These are phyloP conservation scores for Amphichorda felina DNA, from an alignment of 2,329 filamentous ascomycete genomes.

Conservation along the genomic window DNA sequence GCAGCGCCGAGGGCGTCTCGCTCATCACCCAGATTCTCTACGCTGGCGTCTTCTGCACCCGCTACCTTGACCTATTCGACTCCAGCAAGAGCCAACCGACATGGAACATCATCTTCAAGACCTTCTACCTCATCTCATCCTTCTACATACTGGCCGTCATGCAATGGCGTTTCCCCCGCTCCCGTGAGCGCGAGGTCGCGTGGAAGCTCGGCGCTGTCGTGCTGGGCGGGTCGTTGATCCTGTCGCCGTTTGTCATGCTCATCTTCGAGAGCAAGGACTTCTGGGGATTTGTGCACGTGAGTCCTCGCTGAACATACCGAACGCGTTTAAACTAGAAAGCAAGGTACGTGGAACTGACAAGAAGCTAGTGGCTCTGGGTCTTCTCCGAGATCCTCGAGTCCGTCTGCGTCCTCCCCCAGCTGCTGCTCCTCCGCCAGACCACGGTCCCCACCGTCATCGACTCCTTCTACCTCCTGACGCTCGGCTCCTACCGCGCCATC, in stretches of 20 bases:
- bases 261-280: conserved; percentile 44
- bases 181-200: conserved; percentile 82
- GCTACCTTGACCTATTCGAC: conserved; percentile 73
- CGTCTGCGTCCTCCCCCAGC: conserved; percentile 79
- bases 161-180: conserved; percentile 75
- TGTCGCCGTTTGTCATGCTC: conserved; percentile 62
- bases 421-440: conserved; percentile 87
- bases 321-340: conserved; percentile 2
- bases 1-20: conserved; percentile 81
- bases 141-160: conserved; percentile 82
- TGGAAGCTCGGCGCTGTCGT: conserved; percentile 78
- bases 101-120: conserved; percentile 78
- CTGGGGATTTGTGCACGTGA: conserved; percentile 40
- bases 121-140: conserved; percentile 76
- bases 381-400: conserved; percentile 91
- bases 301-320: conserved; percentile 8
- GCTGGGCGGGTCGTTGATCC: conserved; percentile 49
- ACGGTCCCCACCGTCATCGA: conserved; percentile 92
- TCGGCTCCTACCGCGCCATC: conserved; percentile 78
- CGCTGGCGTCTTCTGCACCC: conserved; percentile 69
- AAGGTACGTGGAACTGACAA: conserved; percentile 7
- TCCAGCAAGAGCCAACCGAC: conserved; percentile 22
- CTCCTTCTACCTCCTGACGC: conserved; percentile 83
- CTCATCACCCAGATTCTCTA: conserved; percentile 88
- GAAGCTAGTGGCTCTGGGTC: conserved; percentile 59